Base-by-base conservation (phyloP, 202 grass and related monocot genomes). In the Brachypodium distachyon region DNA sequence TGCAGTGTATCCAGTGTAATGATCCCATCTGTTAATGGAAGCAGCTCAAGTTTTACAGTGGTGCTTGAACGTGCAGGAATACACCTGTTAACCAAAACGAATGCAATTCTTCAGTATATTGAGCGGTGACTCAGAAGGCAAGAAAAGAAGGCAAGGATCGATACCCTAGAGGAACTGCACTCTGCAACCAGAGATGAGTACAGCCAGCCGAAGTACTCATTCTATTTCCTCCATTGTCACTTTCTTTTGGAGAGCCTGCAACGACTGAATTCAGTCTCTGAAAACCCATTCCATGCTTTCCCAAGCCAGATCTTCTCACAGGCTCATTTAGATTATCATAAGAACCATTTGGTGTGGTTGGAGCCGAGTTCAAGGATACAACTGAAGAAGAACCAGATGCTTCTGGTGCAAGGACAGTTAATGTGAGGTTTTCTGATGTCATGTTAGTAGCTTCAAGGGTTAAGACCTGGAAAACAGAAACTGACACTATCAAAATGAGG, bases 371-470 rank as follows among this genome's bases (percentile, higher is more conserved):
- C 62, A 99, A 86, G 71, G 89, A 92, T 67, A 96, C 67, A 72
- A 96, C 87, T 43, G 92, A 96, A 82, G 89, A 96, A 72, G 89
- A 96, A 74, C 77, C 84, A 58, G 90, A 88, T 44, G 85, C 70
- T 86, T 99, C 96, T 77, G 92, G 92, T 84, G 96, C 92, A 50
- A 99, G 90, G 65, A 99, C 96, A 48, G 90, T 96, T 83, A 99
- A 74, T 18, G 92, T 99, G 84, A 99, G 96, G 73, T 96, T 91
- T 83, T 99, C 87, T 17, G 73, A 76, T 60, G 96, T 96, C 83
- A 96, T 87, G 90, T 99, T 99, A 52, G 96, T 93, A 81, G 96
- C 96, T 89, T 99, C 90, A 17, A 99, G 85, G 13, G 96, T 99
- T 83, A 99, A 87, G 59, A 99, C 92, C 96, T 99, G 90, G 59